Conservation (phyloP, 768 basidiomycete genomes). For the Leccinum pellstonianum region DNA sequence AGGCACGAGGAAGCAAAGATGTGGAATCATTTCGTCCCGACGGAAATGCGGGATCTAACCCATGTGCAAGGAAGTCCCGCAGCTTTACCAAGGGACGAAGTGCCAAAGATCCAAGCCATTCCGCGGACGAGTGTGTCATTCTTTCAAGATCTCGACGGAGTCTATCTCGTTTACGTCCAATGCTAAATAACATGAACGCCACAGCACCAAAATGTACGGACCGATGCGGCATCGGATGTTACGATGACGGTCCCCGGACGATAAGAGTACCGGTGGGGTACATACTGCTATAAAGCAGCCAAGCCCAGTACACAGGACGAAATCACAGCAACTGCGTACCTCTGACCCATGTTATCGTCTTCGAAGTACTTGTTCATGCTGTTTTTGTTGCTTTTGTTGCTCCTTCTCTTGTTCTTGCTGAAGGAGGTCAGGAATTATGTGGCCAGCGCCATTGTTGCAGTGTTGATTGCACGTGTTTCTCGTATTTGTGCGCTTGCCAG, state of each 20-base stretch:
- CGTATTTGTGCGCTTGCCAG: not conserved
- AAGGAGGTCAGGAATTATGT: slow-evolving; percentile 1
- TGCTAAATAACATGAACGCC: not conserved
- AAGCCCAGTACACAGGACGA: not conserved
- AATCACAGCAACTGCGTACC: slow-evolving; percentile 1
- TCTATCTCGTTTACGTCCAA: not conserved
- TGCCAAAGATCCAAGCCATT: not conserved
- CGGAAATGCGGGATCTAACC: not conserved
- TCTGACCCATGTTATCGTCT: slow-evolving; percentile 9
- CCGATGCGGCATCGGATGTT: slow-evolving; percentile 3
- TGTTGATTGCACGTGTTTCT: slow-evolving; percentile 19
- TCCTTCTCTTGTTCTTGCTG: not conserved
- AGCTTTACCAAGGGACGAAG: not conserved
- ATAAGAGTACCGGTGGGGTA: not conserved
- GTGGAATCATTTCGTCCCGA: not conserved
- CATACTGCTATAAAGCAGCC: slow-evolving; percentile 13
- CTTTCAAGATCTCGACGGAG: not conserved
- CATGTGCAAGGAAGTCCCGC: not conserved
- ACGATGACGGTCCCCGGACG: not conserved
- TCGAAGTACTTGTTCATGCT: slow-evolving; percentile 18
- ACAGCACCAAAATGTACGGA: not conserved
- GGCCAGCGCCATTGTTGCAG: not conserved
- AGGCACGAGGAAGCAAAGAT: not conserved
- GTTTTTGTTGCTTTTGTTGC: slow-evolving; percentile 11
- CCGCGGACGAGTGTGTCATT: not conserved